These are phyloP conservation scores for Cynara cardunculus DNA, from an alignment of 129 eudicot genomes.

Conservation along the genomic window DNA sequence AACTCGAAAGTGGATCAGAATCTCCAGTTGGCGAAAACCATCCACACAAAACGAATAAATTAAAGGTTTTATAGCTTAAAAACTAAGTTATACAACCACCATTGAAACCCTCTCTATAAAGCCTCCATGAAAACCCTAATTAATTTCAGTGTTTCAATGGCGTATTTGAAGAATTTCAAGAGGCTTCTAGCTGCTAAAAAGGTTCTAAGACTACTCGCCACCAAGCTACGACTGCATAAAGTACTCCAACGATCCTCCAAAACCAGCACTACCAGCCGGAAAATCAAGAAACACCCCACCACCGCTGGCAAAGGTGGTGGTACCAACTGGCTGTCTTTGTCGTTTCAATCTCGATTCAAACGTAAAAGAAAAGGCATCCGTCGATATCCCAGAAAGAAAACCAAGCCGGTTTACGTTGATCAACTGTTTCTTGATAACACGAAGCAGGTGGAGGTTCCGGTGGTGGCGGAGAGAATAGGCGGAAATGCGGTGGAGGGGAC, in stretches of 20 bases:
- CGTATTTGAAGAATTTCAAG: slow-evolving; percentile 49
- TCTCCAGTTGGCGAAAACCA: slow-evolving; percentile 20
- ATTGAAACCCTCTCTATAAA: slow-evolving; percentile 9
- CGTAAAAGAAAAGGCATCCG: slow-evolving; percentile 15
- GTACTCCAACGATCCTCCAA: slow-evolving; percentile 43
- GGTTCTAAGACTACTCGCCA: slow-evolving; percentile 45
- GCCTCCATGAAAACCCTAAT: slow-evolving; percentile 6
- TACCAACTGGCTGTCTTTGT: slow-evolving; percentile 29
- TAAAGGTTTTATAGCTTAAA: slow-evolving; percentile 40
- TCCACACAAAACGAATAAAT: slow-evolving; percentile 26
- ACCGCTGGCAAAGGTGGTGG: slow-evolving; percentile 10
- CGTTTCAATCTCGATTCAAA: slow-evolving; percentile 43
- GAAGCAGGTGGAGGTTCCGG: slow-evolving; percentile 16
- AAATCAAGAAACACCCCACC: slow-evolving; percentile 18
- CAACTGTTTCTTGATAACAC: slow-evolving; percentile 41
- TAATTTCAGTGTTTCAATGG: slow-evolving; percentile 35
- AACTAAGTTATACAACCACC: slow-evolving; percentile 23
- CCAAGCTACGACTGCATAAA: slow-evolving; percentile 44
- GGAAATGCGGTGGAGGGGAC: slow-evolving; percentile 24
- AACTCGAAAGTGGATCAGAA: slow-evolving; percentile 23
- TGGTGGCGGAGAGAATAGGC: slow-evolving; percentile 15
- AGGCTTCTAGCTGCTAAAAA: slow-evolving; percentile 40
- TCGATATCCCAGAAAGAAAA: slow-evolving; percentile 23
- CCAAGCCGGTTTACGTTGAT: slow-evolving; percentile 49
- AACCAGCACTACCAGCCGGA: slow-evolving; percentile 25